Base-by-base conservation (phyloP, 2,329 filamentous ascomycete species). In the Domatiomyces globalis region DNA sequence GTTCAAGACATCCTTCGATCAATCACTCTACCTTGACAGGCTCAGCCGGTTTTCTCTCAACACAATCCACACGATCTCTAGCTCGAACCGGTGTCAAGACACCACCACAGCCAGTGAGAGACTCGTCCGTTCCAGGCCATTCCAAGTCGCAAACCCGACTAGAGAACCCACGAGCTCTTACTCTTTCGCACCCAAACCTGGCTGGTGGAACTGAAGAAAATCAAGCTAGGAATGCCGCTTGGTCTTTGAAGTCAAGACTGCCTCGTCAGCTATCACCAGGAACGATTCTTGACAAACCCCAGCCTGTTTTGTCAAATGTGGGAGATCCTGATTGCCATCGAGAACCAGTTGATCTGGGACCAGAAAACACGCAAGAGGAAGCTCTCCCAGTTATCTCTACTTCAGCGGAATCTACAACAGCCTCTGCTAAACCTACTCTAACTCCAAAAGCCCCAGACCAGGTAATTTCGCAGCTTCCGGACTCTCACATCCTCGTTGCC, bases 121-220 rank as follows among this genome's bases (percentile, higher is more conserved):
- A 17, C 15, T 55, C 53, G 9, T 10, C 50, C 7, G 50, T 53
- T 36, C 51, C 53, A 17, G 47, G 48, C 15, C 48, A 52, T 39
- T 45, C 43, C 60, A 15, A 83, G 84, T 56, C 50, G 10, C 44
- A 48, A 7, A 17, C 51, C 10, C 48, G 19, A 18, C 6, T 55
- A 6, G 53, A 55, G 15, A 48, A 49, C 12, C 85, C 87, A n/a
- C 80, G 87, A 17, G 71, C 94, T 1, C 81, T 94, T 12, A 87
- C 87, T 1, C 71, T 94, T 5, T 86, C 85, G 50, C 84, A 88
- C 54, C 87, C 88, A 0, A 51, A 55, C 19, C 45, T 19, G 10
- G 45, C 22, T 22, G 44, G 19, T 46, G n/a, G 12, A 5, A 22
- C 17, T 25, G 45, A 25, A 47, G 27, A 47, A 7, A 17, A 47